Evolutionary conservation across 2,329 filamentous ascomycete species (phyloP).

Genomic region (Colletotrichum endophyticum): DNA sequence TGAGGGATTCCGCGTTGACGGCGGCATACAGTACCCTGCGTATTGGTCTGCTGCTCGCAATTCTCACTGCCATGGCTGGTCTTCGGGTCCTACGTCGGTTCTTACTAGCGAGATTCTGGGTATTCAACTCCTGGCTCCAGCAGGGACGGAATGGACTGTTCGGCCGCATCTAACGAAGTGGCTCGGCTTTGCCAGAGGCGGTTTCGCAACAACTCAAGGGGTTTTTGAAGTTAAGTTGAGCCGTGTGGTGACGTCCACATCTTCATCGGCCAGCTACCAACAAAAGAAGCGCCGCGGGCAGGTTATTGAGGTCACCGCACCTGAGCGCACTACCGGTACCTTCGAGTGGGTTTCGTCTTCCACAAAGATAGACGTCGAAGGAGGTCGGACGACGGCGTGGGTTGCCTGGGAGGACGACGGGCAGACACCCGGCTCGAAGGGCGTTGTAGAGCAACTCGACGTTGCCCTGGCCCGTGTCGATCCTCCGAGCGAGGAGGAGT

Average conservation of each 20-base stretch:
- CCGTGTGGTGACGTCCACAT: slow-evolving; percentile 21
- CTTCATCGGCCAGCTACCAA: background rate
- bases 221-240: slow-evolving; percentile 35
- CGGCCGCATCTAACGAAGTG: slow-evolving; percentile 34
- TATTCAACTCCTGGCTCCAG: slow-evolving; percentile 29
- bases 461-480: slow-evolving; percentile 6
- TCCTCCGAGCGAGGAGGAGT: slow-evolving; percentile 15
- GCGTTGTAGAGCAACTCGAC: slow-evolving; percentile 17
- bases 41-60: slow-evolving; percentile 33
- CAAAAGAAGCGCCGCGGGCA: slow-evolving; percentile 5
- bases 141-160: slow-evolving; percentile 29
- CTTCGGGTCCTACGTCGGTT: slow-evolving; percentile 35
- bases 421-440: background rate
- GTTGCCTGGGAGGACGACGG: slow-evolving; percentile 13
- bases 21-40: slow-evolving; percentile 36
- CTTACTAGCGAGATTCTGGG: slow-evolving; percentile 33
- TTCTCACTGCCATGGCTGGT: slow-evolving; percentile 42
- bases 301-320: slow-evolving; percentile 15
- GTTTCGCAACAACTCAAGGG: slow-evolving; percentile 36
- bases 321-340: slow-evolving; percentile 20
- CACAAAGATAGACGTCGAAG: slow-evolving; percentile 12
- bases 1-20: slow-evolving; percentile 44
- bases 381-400: slow-evolving; percentile 9
- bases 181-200: slow-evolving; percentile 37
- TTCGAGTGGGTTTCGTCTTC: slow-evolving; percentile 21